Conservation (phyloP, 2,329 filamentous ascomycete species). For the Cordyceps tenuipes region DNA sequence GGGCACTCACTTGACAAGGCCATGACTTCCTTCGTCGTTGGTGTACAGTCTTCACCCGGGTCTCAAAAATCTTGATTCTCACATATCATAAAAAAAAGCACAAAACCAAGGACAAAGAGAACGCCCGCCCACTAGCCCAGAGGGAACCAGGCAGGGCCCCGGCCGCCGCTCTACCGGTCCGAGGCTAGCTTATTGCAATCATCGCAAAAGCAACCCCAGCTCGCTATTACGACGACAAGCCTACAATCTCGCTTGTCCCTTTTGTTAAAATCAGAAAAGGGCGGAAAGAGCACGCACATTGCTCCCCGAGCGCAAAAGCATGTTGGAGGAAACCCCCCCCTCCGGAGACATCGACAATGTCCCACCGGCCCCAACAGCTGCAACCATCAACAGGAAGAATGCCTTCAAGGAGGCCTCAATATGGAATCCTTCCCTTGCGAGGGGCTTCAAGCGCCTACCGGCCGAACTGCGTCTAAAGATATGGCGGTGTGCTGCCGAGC, state of each 20-base stretch:
- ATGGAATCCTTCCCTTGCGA: not conserved
- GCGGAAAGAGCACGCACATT: not conserved
- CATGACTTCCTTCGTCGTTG: not conserved
- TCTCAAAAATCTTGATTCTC: not conserved
- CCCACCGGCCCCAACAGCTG: not conserved
- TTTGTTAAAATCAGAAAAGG: not conserved
- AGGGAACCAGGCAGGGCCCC: not conserved
- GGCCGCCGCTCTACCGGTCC: not conserved
- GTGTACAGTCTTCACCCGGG: not conserved
- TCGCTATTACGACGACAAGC: conserved; percentile 2
- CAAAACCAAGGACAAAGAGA: not conserved
- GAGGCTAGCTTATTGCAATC: conserved; percentile 8
- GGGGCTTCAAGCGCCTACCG: conserved; percentile 24
- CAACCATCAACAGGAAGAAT: not conserved
- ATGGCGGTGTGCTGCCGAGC: conserved; percentile 29
- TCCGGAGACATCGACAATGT: not conserved
- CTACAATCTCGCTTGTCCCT: not conserved
- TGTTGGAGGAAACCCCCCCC: not conserved
- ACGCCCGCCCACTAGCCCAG: not conserved
- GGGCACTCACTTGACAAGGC: conserved; percentile 2
- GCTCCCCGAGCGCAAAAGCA: not conserved
- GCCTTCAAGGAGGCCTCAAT: not conserved
- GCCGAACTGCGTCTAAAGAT: conserved; percentile 30
- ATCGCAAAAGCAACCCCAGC: not conserved
- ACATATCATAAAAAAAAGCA: not conserved